Percentiles rank a stretch among this genome's conserved stretches.
Conservation (phyloP, 2,329 filamentous ascomycete genomes). For the Penicillium nordicum region DNA sequence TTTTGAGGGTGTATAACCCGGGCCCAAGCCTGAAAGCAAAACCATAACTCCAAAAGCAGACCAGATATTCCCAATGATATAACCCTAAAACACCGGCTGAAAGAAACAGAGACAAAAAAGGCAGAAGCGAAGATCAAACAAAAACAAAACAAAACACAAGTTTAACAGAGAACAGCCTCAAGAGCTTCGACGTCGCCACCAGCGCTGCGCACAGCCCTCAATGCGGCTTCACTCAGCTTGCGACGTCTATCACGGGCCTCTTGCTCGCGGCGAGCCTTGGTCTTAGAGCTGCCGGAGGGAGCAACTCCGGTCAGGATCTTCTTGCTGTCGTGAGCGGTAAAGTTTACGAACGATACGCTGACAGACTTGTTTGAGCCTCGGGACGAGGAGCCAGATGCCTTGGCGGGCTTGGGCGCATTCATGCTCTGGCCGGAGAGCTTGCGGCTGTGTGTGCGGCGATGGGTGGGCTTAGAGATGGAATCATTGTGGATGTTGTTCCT, state of each 20-base stretch:
- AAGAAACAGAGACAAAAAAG: slow-evolving; percentile 16
- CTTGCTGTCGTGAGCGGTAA: slow-evolving; percentile 73
- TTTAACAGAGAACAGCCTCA: slow-evolving; percentile 40
- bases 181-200: slow-evolving; percentile 47
- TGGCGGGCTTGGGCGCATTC: slow-evolving; percentile 31
- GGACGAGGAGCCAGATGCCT: slow-evolving; percentile 31
- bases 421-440: slow-evolving; percentile 40
- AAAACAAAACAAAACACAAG: neutral
- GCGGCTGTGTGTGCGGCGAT: slow-evolving; percentile 39
- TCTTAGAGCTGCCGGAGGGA: slow-evolving; percentile 86
- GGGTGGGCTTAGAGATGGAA: slow-evolving; percentile 23
- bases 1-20: slow-evolving; percentile 16
- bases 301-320: slow-evolving; percentile 86
- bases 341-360: slow-evolving; percentile 75
- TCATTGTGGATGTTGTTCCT: slow-evolving; percentile 27
- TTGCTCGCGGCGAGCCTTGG: slow-evolving; percentile 85
- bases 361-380: slow-evolving; percentile 43
- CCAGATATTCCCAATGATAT: slow-evolving; percentile 25
- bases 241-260: slow-evolving; percentile 74
- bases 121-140: slow-evolving; percentile 7
- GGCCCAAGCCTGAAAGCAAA: slow-evolving; percentile 11
- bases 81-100: slow-evolving; percentile 23
- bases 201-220: slow-evolving; percentile 44
- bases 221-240: slow-evolving; percentile 42
- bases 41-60: slow-evolving; percentile 24